Evolutionary conservation across 23 red algal genomes (phyloP).

Genomic region (Gracilariopsis chorda): DNA sequence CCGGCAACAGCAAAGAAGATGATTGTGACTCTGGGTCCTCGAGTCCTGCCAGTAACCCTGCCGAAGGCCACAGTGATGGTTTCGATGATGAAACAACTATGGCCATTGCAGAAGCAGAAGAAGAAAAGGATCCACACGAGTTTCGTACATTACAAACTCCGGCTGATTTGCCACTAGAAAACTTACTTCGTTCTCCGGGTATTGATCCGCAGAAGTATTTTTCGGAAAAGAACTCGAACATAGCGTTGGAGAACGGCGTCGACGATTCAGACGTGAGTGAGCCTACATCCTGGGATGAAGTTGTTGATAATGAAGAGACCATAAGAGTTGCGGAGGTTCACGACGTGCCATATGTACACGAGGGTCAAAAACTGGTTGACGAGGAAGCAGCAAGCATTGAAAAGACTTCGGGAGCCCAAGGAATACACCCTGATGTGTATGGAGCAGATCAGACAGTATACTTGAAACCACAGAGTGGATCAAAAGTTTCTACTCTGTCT

Average conservation of each 20-base stretch:
- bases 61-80: background rate
- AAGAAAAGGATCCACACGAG: background rate
- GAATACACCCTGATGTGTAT: conserved; percentile 60
- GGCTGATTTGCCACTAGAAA: conserved; percentile 45
- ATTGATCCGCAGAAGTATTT: conserved; percentile 48
- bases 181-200: conserved; percentile 57
- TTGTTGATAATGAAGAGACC: conserved; percentile 62
- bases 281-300: background rate
- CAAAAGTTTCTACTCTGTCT: background rate
- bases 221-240: background rate
- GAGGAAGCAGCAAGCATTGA: conserved; percentile 48
- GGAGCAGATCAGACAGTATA: conserved; percentile 20
- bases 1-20: background rate
- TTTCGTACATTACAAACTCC: background rate
- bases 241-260: background rate
- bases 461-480: background rate
- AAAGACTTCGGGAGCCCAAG: conserved; percentile 61
- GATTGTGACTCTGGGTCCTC: background rate
- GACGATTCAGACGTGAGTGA: background rate
- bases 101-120: conserved; percentile 5
- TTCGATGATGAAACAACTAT: conserved; percentile 1
- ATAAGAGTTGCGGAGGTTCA: conserved; percentile 45
- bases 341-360: conserved; percentile 26
- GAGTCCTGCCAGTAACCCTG: background rate
- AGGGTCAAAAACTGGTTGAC: conserved; percentile 12